phyloP scores from a whole-genome alignment of 257 asterid genomes.

The Cinchona pubescens region DNA sequence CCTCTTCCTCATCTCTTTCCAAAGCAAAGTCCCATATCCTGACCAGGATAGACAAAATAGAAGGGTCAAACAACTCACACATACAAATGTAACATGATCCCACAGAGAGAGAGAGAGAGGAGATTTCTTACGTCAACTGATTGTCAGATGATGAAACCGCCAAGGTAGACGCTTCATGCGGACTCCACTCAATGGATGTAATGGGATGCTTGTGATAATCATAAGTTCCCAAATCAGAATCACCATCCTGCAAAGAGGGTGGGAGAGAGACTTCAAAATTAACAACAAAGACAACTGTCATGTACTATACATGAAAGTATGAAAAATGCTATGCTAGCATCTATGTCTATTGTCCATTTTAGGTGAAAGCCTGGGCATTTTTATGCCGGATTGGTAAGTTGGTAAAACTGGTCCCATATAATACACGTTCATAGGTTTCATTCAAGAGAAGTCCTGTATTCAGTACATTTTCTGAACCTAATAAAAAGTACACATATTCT shows the following conservation, averaged over 20 bases:
- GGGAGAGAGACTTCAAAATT: not conserved
- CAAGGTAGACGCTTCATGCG: conserved; percentile 87
- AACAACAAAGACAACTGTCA: not conserved
- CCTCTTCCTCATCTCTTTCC: conserved; percentile 96
- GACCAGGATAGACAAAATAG: conserved; percentile 4
- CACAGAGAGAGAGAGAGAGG: not conserved
- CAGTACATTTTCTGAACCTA: too few relatives aligned
- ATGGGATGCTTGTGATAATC: conserved; percentile 90
- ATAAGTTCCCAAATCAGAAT: conserved; percentile 70
- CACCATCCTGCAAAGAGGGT: conserved; percentile 57
- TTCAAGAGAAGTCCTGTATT: too few relatives aligned
- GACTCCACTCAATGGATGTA: conserved; percentile 98
- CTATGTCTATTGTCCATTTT: not conserved
- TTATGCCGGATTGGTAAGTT: not conserved
- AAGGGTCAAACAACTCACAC: not conserved
- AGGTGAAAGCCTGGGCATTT: not conserved
- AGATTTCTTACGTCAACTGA: conserved; percentile 71
- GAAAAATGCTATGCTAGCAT: not conserved
- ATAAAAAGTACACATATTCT: too few relatives aligned
- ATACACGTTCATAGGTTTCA: too few relatives aligned
- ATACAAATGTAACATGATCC: not conserved
- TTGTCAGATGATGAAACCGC: conserved; percentile 86
- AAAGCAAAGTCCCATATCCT: conserved; percentile 95
- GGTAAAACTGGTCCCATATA: not conserved
- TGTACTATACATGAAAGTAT: not conserved